phyloP scores from a whole-genome alignment of 2,329 filamentous ascomycete genomes.

The Ophiostoma triangulosporum region DNA sequence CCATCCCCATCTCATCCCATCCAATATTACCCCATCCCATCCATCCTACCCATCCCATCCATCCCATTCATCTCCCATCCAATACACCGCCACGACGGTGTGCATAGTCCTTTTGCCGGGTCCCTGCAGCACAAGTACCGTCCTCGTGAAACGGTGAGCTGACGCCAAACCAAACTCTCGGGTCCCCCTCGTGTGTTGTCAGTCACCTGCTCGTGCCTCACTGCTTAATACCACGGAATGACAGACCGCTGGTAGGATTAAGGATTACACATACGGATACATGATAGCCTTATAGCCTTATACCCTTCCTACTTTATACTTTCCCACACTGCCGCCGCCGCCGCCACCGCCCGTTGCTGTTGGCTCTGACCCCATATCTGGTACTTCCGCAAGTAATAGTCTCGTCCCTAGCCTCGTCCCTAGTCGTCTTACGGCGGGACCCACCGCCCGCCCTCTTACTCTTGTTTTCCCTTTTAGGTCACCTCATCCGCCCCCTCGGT shows the following conservation, averaged over 20 bases:
- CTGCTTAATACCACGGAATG: background rate
- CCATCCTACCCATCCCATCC: background rate
- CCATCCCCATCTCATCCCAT: no score
- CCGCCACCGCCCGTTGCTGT: background rate
- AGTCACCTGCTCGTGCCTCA: background rate
- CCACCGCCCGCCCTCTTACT: background rate
- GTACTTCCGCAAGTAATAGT: no score
- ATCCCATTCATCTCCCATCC: background rate
- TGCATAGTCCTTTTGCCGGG: background rate
- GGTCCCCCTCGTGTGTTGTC: background rate
- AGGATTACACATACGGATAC: no score
- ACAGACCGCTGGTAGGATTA: no score
- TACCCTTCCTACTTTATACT: no score
- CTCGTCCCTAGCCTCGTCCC: background rate
- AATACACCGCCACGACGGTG: background rate
- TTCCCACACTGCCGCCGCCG: no score
- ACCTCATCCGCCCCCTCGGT: constrained; percentile 1
- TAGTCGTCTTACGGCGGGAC: background rate
- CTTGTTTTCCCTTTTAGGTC: background rate
- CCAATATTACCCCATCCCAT: no score
- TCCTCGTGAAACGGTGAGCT: background rate
- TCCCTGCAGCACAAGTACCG: background rate
- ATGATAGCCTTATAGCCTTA: no score
- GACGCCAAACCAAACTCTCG: background rate
- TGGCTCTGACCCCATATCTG: no score